Evolutionary conservation across 805 yeast genomes (phyloP).

Genomic region (Lipomyces yamadae): DNA sequence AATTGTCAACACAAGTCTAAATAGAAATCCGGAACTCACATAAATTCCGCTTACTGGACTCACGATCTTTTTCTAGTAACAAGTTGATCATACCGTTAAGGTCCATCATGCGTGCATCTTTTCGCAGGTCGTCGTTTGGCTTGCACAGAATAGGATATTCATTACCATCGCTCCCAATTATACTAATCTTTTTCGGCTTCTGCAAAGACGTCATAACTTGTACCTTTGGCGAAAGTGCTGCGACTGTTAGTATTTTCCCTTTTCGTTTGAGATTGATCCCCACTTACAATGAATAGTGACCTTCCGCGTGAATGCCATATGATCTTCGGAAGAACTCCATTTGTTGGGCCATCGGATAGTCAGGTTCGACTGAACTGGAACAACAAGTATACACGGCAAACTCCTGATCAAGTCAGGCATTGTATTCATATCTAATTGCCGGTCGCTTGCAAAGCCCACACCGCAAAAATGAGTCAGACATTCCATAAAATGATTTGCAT

Average conservation of each 20-base stretch:
- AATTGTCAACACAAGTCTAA: no score
- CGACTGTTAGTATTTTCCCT: slow-evolving; percentile 48
- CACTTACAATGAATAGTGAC: slow-evolving; percentile 8
- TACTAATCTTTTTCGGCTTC: slow-evolving; percentile 76
- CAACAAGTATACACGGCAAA: slow-evolving; percentile 19
- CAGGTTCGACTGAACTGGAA: slow-evolving; percentile 52
- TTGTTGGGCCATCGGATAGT: slow-evolving; percentile 66
- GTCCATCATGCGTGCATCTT: slow-evolving; percentile 93
- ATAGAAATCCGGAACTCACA: slow-evolving; percentile 30
- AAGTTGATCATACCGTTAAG: slow-evolving; percentile 86
- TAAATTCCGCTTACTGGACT: slow-evolving; percentile 72
- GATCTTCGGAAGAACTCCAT: slow-evolving; percentile 53
- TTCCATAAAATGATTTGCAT: slow-evolving; percentile 19
- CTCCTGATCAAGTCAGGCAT: slow-evolving; percentile 5
- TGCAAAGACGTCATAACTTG: slow-evolving; percentile 80
- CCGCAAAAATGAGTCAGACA: slow-evolving; percentile 16
- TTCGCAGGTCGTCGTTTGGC: slow-evolving; percentile 86
- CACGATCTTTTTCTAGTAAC: slow-evolving; percentile 66
- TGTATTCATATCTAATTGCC: not conserved
- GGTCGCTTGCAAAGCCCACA: slow-evolving; percentile 4
- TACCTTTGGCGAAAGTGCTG: slow-evolving; percentile 53
- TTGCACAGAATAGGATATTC: slow-evolving; percentile 79
- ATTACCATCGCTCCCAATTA: slow-evolving; percentile 80
- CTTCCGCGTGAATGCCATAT: slow-evolving; percentile 48
- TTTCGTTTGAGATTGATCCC: not conserved